Conservation (phyloP, 768 basidiomycete genomes). For the Boletus insuetus region DNA sequence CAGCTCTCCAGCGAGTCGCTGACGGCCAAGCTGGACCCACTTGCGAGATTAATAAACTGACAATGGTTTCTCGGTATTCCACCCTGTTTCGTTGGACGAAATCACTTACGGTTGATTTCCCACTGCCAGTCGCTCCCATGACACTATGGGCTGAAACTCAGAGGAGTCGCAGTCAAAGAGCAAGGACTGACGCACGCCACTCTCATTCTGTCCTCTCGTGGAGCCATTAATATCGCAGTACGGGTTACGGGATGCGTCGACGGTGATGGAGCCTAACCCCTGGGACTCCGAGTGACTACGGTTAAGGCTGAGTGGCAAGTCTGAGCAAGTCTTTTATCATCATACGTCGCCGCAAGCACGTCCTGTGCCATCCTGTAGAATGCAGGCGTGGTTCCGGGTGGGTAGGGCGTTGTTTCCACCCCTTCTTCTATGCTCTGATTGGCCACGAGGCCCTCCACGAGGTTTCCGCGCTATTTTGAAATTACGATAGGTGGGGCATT, state of each 20-base stretch:
- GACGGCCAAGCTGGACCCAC: slow-evolving; percentile 18
- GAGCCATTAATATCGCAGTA: slow-evolving; percentile 6
- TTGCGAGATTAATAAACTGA: slow-evolving; percentile 22
- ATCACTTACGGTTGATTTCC: slow-evolving; percentile 22
- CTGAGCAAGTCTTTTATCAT: slow-evolving; percentile 2
- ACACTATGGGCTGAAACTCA: slow-evolving; percentile 13
- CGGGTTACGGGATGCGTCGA: neutral
- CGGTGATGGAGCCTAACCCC: neutral
- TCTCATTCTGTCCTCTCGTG: slow-evolving; percentile 11
- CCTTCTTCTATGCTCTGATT: neutral
- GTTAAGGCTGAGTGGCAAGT: neutral
- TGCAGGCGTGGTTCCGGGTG: neutral
- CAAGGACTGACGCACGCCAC: slow-evolving; percentile 15
- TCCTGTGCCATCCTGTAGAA: neutral
- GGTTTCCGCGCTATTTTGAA: slow-evolving; percentile 4
- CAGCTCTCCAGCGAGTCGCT: slow-evolving; percentile 27
- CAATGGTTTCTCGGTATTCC: neutral
- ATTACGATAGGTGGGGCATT: neutral
- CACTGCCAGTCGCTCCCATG: slow-evolving; percentile 26
- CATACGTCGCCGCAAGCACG: neutral
- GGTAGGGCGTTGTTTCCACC: neutral
- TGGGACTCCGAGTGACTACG: neutral
- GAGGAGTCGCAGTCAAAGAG: neutral
- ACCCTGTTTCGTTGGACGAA: neutral
- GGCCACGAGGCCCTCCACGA: slow-evolving; percentile 11